A percentile compares a stretch with the other conserved stretches of the same genome.
Evolutionary conservation across 2,329 filamentous ascomycete genomes (phyloP).

Genomic region (Aspergillus flavus): DNA sequence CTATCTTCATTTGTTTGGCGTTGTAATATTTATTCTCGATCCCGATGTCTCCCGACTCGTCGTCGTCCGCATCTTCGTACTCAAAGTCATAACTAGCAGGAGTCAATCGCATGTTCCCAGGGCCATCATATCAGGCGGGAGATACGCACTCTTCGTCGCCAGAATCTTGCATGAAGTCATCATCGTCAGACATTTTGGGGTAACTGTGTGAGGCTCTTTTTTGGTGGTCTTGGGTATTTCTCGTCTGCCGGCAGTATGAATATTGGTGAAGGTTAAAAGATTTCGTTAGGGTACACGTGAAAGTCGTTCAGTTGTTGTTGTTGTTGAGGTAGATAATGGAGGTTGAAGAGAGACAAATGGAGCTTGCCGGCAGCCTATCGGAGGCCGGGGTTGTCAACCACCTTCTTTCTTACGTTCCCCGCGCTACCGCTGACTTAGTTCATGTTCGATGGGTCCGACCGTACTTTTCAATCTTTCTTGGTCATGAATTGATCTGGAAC

Average conservation of each 20-base stretch:
- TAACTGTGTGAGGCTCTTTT: background rate
- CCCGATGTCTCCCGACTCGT: slow-evolving; percentile 84
- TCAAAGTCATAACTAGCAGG: slow-evolving; percentile 82
- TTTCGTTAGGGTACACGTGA: background rate
- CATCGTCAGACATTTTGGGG: slow-evolving; percentile 72
- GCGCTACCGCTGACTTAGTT: slow-evolving; percentile 9
- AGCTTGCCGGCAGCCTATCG: slow-evolving; percentile 19
- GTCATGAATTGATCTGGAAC: background rate
- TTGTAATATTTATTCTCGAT: slow-evolving; percentile 99
- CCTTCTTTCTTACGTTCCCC: slow-evolving; percentile 12
- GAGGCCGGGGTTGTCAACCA: slow-evolving; percentile 15
- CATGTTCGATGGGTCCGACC: slow-evolving; percentile 7
- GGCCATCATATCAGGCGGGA: background rate
- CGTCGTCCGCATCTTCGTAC: slow-evolving; percentile 91
- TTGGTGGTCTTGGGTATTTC: background rate
- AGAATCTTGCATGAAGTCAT: slow-evolving; percentile 93
- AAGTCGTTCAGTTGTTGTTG: background rate
- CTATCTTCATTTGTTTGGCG: slow-evolving; percentile 91
- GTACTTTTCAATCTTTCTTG: background rate
- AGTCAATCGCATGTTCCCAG: slow-evolving; percentile 27
- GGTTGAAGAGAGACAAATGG: slow-evolving; percentile 8
- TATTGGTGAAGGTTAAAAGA: background rate
- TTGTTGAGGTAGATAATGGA: slow-evolving; percentile 5
- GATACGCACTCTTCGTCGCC: slow-evolving; percentile 75
- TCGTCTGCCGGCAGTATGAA: background rate